Conservation (phyloP, 257 asterid species). For the Solanum corneliomulleri region DNA sequence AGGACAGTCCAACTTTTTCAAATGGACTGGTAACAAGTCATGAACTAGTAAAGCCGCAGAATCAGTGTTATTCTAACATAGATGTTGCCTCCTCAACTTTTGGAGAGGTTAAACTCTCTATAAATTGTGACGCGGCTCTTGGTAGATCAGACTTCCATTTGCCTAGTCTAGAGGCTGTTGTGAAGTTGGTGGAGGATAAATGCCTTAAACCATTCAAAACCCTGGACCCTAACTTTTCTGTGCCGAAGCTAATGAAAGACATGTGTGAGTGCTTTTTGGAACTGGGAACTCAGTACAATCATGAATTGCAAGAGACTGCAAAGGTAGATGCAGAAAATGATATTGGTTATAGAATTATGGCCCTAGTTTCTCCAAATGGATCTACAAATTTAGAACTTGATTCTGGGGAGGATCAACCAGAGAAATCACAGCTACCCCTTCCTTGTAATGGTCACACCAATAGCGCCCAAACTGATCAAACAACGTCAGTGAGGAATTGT, state of each 20-base stretch:
- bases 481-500: conserved; percentile 11
- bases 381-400: conserved; percentile 14
- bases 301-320: background rate
- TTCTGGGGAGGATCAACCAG: conserved; percentile 9
- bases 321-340: background rate
- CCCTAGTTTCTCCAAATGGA: conserved; percentile 11
- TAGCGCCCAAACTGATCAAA: conserved; percentile 10
- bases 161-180: conserved; percentile 17
- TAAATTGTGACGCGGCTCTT: conserved; percentile 7
- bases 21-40: conserved; percentile 15
- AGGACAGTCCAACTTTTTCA: conserved; percentile 3
- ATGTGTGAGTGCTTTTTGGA: conserved; percentile 41
- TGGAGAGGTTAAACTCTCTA: conserved; percentile 21
- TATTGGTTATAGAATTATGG: background rate
- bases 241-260: conserved; percentile 45
- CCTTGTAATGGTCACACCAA: conserved; percentile 21
- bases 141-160: conserved; percentile 9
- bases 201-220: conserved; percentile 30
- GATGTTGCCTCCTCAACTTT: conserved; percentile 17
- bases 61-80: background rate
- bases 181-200: conserved; percentile 16
- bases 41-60: background rate
- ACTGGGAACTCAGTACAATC: conserved; percentile 25
- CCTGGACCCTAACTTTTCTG: conserved; percentile 32
- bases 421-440: conserved; percentile 13